phyloP scores from a whole-genome alignment of 352 stramenopile genomes.

The Globisporangium abappressorium region DNA sequence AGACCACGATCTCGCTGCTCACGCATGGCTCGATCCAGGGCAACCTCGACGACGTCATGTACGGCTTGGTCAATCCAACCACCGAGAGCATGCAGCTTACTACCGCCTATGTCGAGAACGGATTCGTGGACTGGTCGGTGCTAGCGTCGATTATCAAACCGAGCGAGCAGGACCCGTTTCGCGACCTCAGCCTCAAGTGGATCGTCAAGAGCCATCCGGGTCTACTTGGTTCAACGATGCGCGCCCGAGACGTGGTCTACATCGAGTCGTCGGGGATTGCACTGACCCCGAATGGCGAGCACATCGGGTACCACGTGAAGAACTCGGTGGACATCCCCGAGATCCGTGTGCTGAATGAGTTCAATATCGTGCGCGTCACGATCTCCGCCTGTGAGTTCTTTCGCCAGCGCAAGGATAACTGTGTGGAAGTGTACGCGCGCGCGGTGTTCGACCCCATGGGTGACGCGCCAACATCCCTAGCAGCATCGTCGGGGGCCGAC shows the following conservation, averaged over 20 bases:
- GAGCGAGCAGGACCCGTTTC: conserved; percentile 38
- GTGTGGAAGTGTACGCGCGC: too few species aligned
- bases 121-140: conserved; percentile 10
- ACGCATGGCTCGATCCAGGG: conserved; percentile 27
- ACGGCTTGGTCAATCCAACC: conserved; percentile 30
- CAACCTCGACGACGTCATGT: conserved; percentile 47
- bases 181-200: conserved; percentile 46
- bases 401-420: too few species aligned
- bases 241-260: conserved; percentile 55
- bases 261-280: conserved; percentile 49
- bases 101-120: too few species aligned
- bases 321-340: conserved; percentile 6
- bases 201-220: conserved; percentile 39
- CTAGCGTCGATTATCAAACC: conserved; percentile 33
- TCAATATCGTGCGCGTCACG: too few species aligned
- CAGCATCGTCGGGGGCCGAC: too few species aligned
- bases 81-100: conserved; percentile 30
- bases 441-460: too few species aligned
- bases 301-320: conserved; percentile 34
- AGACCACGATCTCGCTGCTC: conserved; percentile 12
- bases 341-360: background rate
- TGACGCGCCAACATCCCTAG: too few species aligned
- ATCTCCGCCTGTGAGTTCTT: too few species aligned
- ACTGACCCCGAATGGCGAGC: conserved; percentile 32
- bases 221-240: conserved; percentile 35